These are phyloP conservation scores for Ambrosia trifida DNA, from an alignment of 129 eudicot genomes.

Conservation along the genomic window DNA sequence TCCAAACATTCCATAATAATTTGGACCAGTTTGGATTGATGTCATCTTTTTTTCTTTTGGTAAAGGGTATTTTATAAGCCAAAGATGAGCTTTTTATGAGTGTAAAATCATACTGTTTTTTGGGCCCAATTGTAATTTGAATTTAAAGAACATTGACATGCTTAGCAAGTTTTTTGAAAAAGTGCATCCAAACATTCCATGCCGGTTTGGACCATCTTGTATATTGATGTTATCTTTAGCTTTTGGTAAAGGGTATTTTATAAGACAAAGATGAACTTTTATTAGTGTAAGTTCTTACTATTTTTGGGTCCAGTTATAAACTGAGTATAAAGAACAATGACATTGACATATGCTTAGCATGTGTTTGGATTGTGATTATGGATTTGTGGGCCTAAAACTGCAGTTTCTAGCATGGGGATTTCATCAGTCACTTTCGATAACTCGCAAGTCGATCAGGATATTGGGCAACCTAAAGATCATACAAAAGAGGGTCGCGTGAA, in stretches of 20 bases:
- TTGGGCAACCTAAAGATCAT: constrained; percentile 36
- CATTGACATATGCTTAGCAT: constrained; percentile 6
- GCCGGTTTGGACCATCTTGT: constrained; percentile 25
- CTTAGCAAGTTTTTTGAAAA: background rate
- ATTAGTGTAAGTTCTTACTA: constrained; percentile 17
- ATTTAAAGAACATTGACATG: background rate
- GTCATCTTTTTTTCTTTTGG: constrained; percentile 33
- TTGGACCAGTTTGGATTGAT: constrained; percentile 24
- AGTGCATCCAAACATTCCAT: constrained; percentile 21
- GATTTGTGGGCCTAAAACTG: constrained; percentile 33
- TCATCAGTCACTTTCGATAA: constrained; percentile 34
- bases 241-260: constrained; percentile 21
- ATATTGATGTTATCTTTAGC: constrained; percentile 27
- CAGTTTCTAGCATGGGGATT: constrained; percentile 51
- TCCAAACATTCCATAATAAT: constrained; percentile 20
- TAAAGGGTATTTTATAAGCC: constrained; percentile 18
- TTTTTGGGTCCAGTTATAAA: constrained; percentile 15
- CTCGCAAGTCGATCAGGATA: constrained; percentile 42
- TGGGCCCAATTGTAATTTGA: constrained; percentile 7
- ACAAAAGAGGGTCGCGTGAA: constrained; percentile 33
- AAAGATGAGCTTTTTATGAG: constrained; percentile 26
- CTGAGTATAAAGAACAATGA: constrained; percentile 5
- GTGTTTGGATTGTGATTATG: constrained; percentile 25
- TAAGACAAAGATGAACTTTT: constrained; percentile 26
- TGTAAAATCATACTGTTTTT: constrained; percentile 20